Evolutionary conservation across 805 yeast genomes (phyloP), one percentile per base, ranked within the genome.

Genomic region (Candida parachauliodes): DNA sequence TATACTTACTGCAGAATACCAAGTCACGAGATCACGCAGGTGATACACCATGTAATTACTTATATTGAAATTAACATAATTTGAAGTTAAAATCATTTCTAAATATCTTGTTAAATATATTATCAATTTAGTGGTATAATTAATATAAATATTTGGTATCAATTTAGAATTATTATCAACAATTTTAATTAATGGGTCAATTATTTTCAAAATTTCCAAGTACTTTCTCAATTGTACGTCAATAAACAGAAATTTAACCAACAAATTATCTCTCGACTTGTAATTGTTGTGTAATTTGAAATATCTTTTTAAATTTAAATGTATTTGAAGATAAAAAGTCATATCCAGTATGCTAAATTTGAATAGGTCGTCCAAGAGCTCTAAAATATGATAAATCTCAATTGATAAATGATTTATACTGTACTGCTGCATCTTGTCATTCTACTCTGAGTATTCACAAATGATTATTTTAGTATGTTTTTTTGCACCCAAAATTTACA

Each of bases 41-140:
- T 29, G 34, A 15, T 34, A 40, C 10, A 36, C 43, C 40, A 40
- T 40, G 18, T 36, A 40, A 3, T 20, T 24, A 24, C 14, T 32
- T 17, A 40, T 33, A 29, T 28, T 40, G 12, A 24, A 33, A 26
- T 40, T 40, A 9, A 21, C 26, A 25, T 40, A 40, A 23, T 22
- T 33, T 2, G 8, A 15, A 24, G 17, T 15, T 8, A 40, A 19
- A 9, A 40, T 9, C 3, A 22, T 10, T 17, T 36, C 32, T 16
- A 40, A 36, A 37, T 40, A 40, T 7, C 2, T 21, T 14, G 25
- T 30, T 25, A 40, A 22, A 20, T 23, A 34, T 4, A 9, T 14
- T 5, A 40, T 28, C 12, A 40, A 30, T 11, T 12, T 33, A 16
- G 30, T 29, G 4, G 34, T 34, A 12, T 32, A 29, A 25, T 24